These are phyloP conservation scores for Backusella psychrophila DNA, from an alignment of 192 early-diverging fungal species.

Conservation along the genomic window DNA sequence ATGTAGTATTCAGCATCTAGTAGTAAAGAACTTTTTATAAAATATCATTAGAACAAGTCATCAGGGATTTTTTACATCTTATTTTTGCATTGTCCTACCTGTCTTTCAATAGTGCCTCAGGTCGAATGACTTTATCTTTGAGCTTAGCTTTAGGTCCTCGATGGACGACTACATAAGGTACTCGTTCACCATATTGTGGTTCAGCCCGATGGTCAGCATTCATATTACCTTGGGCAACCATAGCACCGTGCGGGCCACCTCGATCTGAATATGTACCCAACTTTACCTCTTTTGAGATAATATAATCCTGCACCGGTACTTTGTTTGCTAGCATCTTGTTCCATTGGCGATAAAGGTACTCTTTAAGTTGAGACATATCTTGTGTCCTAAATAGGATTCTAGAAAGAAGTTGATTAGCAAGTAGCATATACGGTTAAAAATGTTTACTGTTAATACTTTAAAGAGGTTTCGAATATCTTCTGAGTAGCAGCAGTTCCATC, in stretches of 20 bases:
- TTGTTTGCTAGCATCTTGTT: slow-evolving; percentile 66
- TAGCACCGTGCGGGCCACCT: slow-evolving; percentile 23
- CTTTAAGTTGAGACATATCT: slow-evolving; percentile 79
- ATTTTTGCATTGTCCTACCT: slow-evolving; percentile 37
- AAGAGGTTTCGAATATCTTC: slow-evolving; percentile 72
- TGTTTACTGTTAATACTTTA: slow-evolving; percentile 55
- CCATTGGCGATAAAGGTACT: slow-evolving; percentile 70
- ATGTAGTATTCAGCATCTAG: slow-evolving; percentile 86
- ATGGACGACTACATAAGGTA: slow-evolving; percentile 85
- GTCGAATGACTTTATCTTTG: slow-evolving; percentile 70
- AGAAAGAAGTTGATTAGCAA: not conserved
- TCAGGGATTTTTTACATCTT: not conserved
- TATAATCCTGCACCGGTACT: slow-evolving; percentile 74
- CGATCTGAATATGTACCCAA: slow-evolving; percentile 70
- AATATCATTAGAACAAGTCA: not conserved
- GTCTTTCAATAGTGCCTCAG: slow-evolving; percentile 58
- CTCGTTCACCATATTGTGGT: slow-evolving; percentile 85
- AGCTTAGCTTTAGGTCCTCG: slow-evolving; percentile 64
- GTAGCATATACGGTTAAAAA: not conserved
- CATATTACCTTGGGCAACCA: slow-evolving; percentile 58
- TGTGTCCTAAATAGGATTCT: slow-evolving; percentile 78
- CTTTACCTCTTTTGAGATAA: slow-evolving; percentile 87
- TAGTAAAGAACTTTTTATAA: slow-evolving; percentile 39
- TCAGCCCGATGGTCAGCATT: slow-evolving; percentile 66
- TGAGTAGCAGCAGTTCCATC: slow-evolving; percentile 81